These are phyloP conservation scores for Pseudonitzschia pungens DNA, from an alignment of 108 stramenopile genomes.

Conservation along the genomic window DNA sequence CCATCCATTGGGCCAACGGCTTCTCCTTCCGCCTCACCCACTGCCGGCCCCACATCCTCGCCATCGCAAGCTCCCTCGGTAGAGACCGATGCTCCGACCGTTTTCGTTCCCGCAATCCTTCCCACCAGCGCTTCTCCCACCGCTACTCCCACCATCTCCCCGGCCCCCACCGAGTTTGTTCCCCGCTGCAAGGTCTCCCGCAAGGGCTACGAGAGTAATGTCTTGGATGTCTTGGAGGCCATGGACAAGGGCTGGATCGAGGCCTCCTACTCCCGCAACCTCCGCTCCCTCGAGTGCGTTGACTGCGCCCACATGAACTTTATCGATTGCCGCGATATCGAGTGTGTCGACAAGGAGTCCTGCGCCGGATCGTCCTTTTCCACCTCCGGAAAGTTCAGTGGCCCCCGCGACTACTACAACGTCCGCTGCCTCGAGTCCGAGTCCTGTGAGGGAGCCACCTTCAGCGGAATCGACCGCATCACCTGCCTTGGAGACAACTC, in stretches of 20 bases:
- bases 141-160: not conserved
- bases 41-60: not conserved
- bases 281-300: not conserved
- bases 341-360: not conserved
- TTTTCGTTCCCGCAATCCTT: too few relatives aligned
- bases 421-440: not conserved
- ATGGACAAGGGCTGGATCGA: not conserved
- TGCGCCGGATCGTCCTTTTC: not conserved
- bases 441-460: not conserved
- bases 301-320: not conserved
- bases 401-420: not conserved
- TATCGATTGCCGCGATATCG: not conserved
- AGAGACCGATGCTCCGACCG: not conserved
- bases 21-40: not conserved
- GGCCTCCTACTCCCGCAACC: not conserved
- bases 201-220: not conserved
- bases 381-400: not conserved
- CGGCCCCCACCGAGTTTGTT: not conserved
- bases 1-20: not conserved
- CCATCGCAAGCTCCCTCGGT: not conserved
- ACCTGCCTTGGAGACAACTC: not conserved
- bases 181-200: constrained; percentile 1
- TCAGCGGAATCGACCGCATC: not conserved
- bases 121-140: not conserved
- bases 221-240: not conserved